Evolutionary conservation across 2,329 filamentous ascomycete species (phyloP).

Genomic region (Penicillium sp.): DNA sequence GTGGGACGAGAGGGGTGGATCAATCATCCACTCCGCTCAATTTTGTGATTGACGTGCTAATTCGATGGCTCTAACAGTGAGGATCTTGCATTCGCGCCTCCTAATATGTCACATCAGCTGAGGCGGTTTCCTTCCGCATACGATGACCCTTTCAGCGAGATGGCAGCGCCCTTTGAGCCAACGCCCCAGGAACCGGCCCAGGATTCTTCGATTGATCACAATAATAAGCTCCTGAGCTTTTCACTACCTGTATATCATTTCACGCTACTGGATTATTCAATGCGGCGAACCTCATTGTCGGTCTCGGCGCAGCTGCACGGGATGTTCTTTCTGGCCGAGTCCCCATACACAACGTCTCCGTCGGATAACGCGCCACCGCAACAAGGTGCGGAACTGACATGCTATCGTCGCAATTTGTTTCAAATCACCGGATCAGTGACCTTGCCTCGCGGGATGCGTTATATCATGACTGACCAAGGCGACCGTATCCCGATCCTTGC

Average conservation of each 20-base stretch:
- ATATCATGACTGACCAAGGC: constrained; percentile 76
- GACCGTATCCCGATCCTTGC: constrained; percentile 77
- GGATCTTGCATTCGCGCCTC: constrained; percentile 49
- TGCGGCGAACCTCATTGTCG: constrained; percentile 54
- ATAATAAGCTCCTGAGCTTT: constrained; percentile 71
- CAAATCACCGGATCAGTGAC: constrained; percentile 90
- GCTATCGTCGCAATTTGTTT: constrained; percentile 92
- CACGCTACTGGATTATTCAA: constrained; percentile 57
- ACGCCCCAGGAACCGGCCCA: constrained; percentile 48
- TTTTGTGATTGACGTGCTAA: not conserved
- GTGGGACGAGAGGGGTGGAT: constrained; percentile 10
- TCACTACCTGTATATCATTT: constrained; percentile 61
- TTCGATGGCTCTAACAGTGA: constrained; percentile 42
- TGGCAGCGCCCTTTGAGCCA: constrained; percentile 44
- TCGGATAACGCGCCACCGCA: constrained; percentile 55
- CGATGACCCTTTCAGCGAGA: constrained; percentile 53
- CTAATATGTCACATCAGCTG: constrained; percentile 39
- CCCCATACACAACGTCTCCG: constrained; percentile 57
- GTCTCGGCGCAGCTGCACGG: constrained; percentile 62
- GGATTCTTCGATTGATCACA: constrained; percentile 59
- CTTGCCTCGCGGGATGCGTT: constrained; percentile 71
- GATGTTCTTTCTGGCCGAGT: constrained; percentile 67
- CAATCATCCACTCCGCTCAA: constrained; percentile 4
- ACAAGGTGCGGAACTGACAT: constrained; percentile 68
- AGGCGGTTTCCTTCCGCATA: constrained; percentile 50